Evolutionary conservation across 2,329 filamentous ascomycete genomes (phyloP), one percentile per base, ranked within the genome.

Genomic region (Aureobasidium zeae): DNA sequence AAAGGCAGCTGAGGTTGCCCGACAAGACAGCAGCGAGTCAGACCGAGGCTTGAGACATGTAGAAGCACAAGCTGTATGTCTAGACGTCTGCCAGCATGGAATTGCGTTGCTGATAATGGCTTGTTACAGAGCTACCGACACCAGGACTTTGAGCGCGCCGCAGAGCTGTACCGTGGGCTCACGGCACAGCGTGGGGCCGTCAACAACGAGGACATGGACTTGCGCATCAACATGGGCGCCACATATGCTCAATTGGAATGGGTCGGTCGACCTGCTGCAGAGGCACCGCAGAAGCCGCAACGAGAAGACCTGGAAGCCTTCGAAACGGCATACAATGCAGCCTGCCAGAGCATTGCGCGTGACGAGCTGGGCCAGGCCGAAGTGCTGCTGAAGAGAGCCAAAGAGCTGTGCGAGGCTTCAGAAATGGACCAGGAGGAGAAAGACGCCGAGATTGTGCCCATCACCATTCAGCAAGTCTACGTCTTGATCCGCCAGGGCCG

Each of bases 271-370:
- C 72, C 71, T 13, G 63, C 72, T 46, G 57, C 69, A 25, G 69
- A 69, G 26, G 63, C 66, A 47, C 43, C 42, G 22, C 74, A 75
- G 60, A 76, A 75, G 55, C 67, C 73, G 7, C 64, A 65, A 5
- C 66, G 72, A 47, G 76, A 79, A 48, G 77, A 84, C 53, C 63
- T 83, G 19, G 82, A 87, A 49, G 76, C 80, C 2, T 91, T 91
- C 53, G 86, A 91, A 65, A 80, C 82, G 19, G 80, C 83, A 9
- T 93, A 85, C 65, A 93, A 93, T 60, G 74, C 77, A 17, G 85
- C 83, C 7, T 89, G 84, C 59, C 72, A 72, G 15, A 77, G 76
- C 58, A 79, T 91, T 53, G 81, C 82, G 11, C 70, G 76, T 34
- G 81, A 78, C 6, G 79, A 84, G 52, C 67, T 84, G 26, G 70